These are phyloP conservation scores for Coniochaeta sp. DNA, from an alignment of 2,329 filamentous ascomycete genomes.

Conservation along the genomic window DNA sequence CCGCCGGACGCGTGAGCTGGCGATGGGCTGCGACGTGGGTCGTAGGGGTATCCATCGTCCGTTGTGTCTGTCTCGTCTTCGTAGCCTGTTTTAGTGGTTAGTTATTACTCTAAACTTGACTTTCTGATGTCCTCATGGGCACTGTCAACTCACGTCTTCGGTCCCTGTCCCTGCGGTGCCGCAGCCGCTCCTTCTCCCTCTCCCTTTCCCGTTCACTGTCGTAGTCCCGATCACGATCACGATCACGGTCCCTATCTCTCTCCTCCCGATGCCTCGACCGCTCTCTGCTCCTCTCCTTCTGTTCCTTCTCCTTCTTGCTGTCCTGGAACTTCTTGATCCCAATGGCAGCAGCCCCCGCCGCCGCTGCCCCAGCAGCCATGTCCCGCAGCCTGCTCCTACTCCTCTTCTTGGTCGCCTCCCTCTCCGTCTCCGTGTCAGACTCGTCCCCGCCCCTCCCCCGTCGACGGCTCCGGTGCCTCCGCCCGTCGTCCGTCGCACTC, in stretches of 20 bases:
- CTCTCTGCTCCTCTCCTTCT: slow-evolving; percentile 24
- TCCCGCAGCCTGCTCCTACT: slow-evolving; percentile 48
- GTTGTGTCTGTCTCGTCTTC: slow-evolving; percentile 24
- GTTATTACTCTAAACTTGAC: slow-evolving; percentile 6
- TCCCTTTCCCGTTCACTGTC: slow-evolving; percentile 17
- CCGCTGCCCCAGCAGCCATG: slow-evolving; percentile 46
- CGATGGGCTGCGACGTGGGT: slow-evolving; percentile 29
- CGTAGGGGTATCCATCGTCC: slow-evolving; percentile 23
- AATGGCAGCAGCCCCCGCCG: slow-evolving; percentile 52
- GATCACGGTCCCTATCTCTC: slow-evolving; percentile 19
- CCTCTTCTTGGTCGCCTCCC: slow-evolving; percentile 32
- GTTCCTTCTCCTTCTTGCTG: slow-evolving; percentile 30
- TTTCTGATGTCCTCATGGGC: not conserved
- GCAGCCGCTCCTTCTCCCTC: slow-evolving; percentile 14
- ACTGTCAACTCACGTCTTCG: slow-evolving; percentile 22
- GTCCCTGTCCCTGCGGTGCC: slow-evolving; percentile 12
- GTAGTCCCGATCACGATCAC: slow-evolving; percentile 17
- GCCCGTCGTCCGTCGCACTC: slow-evolving; percentile 35
- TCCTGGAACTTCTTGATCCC: slow-evolving; percentile 55
- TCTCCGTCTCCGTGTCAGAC: slow-evolving; percentile 14
- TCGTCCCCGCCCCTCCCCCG: slow-evolving; percentile 19
- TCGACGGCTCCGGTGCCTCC: slow-evolving; percentile 28
- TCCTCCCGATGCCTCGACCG: slow-evolving; percentile 23
- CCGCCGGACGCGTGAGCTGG: slow-evolving; percentile 45
- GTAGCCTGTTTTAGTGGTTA: slow-evolving; percentile 18